These are phyloP conservation scores for Lotus japonicus DNA, from an alignment of 306 rosid genomes.

Conservation along the genomic window DNA sequence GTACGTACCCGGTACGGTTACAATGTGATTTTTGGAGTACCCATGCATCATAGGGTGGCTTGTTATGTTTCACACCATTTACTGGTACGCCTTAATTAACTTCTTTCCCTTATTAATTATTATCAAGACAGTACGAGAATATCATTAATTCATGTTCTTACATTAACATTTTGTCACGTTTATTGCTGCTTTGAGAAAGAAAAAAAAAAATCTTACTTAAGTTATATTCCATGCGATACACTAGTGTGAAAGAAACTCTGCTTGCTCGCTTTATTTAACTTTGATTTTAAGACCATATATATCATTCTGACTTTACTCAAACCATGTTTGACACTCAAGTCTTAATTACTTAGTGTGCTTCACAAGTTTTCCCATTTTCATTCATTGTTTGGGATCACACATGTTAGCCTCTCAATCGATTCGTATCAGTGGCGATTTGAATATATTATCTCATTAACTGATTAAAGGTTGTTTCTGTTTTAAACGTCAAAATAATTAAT, in stretches of 20 bases:
- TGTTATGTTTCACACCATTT: too few relatives aligned
- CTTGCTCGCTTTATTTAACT: background rate
- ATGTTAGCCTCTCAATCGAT: background rate
- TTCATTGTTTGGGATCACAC: slow-evolving; percentile 4
- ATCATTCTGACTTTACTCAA: background rate
- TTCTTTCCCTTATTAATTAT: too few relatives aligned
- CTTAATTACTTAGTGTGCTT: background rate
- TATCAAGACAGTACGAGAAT: too few relatives aligned
- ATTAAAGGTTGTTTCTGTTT: too few relatives aligned
- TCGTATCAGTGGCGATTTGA: background rate
- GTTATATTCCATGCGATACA: background rate
- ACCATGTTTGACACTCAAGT: background rate
- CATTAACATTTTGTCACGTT: too few relatives aligned
- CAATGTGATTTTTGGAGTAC: too few relatives aligned
- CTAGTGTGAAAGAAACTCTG: background rate
- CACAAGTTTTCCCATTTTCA: background rate
- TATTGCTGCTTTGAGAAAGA: background rate
- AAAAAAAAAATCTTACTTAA: background rate
- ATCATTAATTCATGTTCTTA: too few relatives aligned
- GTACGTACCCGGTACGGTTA: too few relatives aligned
- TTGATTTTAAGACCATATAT: background rate
- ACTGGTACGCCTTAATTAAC: too few relatives aligned
- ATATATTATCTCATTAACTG: background rate
- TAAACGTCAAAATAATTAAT: too few relatives aligned
- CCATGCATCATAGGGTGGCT: too few relatives aligned